Evolutionary conservation across 1,139 yeast genomes (phyloP), one percentile per base, ranked within the genome.

Genomic region (Saccharomycopsis hybrid): DNA sequence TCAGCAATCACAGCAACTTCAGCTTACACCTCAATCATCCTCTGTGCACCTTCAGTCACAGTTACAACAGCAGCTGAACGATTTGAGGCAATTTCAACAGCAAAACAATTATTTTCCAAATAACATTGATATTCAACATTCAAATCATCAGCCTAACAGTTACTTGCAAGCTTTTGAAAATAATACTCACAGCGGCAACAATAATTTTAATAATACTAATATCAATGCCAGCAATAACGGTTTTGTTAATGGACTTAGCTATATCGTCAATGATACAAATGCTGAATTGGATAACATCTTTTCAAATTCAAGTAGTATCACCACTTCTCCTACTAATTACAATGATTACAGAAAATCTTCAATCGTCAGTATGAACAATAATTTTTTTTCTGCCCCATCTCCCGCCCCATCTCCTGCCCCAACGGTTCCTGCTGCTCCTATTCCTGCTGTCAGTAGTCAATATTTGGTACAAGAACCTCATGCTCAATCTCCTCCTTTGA

Each of bases 11-110:
- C 47, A 11, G 24, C 31, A 30, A 38, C 42, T 5, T 29, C 30
- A 29, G 43, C 43, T 40, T 32, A 40, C 13, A 40, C 18, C 30
- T 40, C 33, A 33, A 3, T 37, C 46, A 9, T 43, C 46, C 5
- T 31, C 46, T 2, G n/a, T 40, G 3, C 33, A 33, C 13, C 28
- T 29, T 8, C 43, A 40, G 28, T 40, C 43, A 8, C 43, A 40
- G 28, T n/a, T 40, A 40, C 28, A 33, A 13, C 43, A 40, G 24
- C 43, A 40, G 28, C 30, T 33, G 28, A 32, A 40, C 11, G 33
- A 40, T n/a, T 29, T 40, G n/a, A 40, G 30, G 33, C 43, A 40
- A n/a, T 37, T 31, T 13, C 44, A 42, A n/a, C 44, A 42, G 8
- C 37, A 30, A 5, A 42, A 37, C 32, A 32, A 42, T 24, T 29